Evolutionary conservation across 1,139 yeast species (phyloP), one percentile per base, ranked within the genome.

Genomic region (Taiozyma sp.): DNA sequence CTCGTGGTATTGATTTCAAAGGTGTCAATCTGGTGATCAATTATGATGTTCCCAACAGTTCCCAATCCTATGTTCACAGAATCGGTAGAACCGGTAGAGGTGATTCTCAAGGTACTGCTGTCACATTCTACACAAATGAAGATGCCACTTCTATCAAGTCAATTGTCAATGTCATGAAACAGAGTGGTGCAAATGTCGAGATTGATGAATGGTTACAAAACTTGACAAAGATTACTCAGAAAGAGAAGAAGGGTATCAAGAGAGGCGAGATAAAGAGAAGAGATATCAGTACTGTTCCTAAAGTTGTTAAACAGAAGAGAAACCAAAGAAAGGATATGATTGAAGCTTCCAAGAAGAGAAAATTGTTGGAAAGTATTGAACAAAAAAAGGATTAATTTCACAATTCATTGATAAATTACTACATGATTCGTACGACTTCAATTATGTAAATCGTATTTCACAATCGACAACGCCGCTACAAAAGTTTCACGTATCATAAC

Each of bases 71-170:
- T 67, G 97, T 95, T 44, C 99, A 95, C 68, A 81, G 99, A 71
- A 89, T 95, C 61, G 99, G 99, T 68, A 86, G 99, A 75, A 93
- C 99, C 2, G 99, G 99, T 58, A 85, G 99, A 75, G 97, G 93
- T 47, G 97, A 97, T 1, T 81, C 86, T 57, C 63, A 71, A 3
- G 99, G 99, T 54, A 79, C 77, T 60, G 97, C 99, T 0, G 81
- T 93, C 26, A 95, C 99, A 0, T 85, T 91, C 59, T 95, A 88
- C 73, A 90, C 99, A 26, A 91, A 90, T 65, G 96, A 88, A 56
- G 99, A 95, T 65, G 72, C 80, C 13, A 69, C 77, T 50, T 81
- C 88, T 2, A 77, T 93, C 46, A 88, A 87, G 66, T 88, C 95
- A 11, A 88, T 93, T 39, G 79, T 91, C 42, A 93, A 91, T 64